Percentiles rank a stretch among this genome's conserved stretches.
Conservation (phyloP, 345 rosid species). For the Eucalyptus regnans region DNA sequence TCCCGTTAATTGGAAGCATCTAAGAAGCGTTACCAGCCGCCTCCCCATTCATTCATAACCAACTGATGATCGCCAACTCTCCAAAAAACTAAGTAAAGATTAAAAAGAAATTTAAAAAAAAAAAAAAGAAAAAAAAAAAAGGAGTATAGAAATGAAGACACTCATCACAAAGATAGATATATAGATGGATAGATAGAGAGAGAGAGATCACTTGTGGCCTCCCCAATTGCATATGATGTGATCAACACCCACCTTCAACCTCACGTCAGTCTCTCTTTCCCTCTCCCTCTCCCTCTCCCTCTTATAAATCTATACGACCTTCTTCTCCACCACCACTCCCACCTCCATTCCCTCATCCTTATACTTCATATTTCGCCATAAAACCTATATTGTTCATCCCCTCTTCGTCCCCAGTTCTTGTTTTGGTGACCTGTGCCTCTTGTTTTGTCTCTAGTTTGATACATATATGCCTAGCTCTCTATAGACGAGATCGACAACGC, state of each 20-base stretch:
- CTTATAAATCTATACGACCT: neutral
- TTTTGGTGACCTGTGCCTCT: neutral
- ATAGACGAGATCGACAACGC: neutral
- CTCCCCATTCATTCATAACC: neutral
- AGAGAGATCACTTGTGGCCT: neutral
- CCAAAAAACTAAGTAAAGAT: neutral
- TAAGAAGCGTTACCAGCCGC: slow-evolving; percentile 12
- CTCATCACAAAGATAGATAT: neutral
- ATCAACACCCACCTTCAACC: slow-evolving; percentile 21
- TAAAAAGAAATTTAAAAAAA: neutral
- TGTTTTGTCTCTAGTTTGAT: neutral
- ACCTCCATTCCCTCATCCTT: neutral
- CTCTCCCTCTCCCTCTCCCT: neutral
- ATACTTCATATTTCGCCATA: neutral
- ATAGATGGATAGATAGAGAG: neutral
- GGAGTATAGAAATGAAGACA: neutral
- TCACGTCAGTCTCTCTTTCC: slow-evolving; percentile 25
- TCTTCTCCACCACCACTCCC: neutral
- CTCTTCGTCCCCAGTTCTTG: neutral
- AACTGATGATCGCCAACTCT: neutral
- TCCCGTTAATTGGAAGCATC: slow-evolving; percentile 24
- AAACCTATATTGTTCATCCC: neutral
- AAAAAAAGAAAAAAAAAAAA: neutral
- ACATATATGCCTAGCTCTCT: neutral
- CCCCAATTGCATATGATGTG: neutral